A percentile compares a stretch with the other conserved stretches of the same genome.
These are phyloP conservation scores for Linum tenue DNA, from an alignment of 345 rosid species.

Conservation along the genomic window DNA sequence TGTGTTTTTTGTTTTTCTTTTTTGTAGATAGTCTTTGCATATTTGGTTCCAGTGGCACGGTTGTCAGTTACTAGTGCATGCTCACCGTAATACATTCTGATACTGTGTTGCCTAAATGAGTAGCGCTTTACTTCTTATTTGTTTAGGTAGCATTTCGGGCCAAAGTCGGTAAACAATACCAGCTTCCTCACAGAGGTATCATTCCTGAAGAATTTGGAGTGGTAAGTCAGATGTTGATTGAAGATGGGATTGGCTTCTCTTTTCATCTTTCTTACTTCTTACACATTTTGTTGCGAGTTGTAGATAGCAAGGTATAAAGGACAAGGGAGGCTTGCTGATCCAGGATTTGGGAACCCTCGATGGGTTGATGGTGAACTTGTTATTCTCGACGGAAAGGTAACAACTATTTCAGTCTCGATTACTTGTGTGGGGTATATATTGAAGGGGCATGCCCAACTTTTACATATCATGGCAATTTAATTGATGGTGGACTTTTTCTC, in stretches of 20 bases:
- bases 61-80: neutral
- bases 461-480: too few relatives aligned
- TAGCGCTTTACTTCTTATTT: neutral
- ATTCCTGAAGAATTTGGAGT: conserved; percentile 98
- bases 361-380: conserved; percentile 99
- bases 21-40: too few relatives aligned
- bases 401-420: neutral
- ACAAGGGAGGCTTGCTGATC: conserved; percentile 91
- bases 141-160: conserved; percentile 90
- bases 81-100: neutral
- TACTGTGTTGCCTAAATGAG: neutral
- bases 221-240: conserved; percentile 32
- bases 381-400: conserved; percentile 90
- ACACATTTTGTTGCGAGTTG: conserved; percentile 9
- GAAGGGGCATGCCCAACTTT: neutral
- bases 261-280: conserved; percentile 1
- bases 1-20: neutral
- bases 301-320: conserved; percentile 94
- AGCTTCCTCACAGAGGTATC: conserved; percentile 88
- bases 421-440: neutral
- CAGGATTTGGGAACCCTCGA: conserved; percentile 73
- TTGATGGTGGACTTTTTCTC: neutral
- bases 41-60: neutral
- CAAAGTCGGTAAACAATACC: conserved; percentile 78
- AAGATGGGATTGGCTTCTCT: conserved; percentile 1